Percentiles rank a stretch among this genome's conserved stretches.
phyloP scores from a whole-genome alignment of 2,329 filamentous ascomycete species.

The Biscogniauxia marginata region DNA sequence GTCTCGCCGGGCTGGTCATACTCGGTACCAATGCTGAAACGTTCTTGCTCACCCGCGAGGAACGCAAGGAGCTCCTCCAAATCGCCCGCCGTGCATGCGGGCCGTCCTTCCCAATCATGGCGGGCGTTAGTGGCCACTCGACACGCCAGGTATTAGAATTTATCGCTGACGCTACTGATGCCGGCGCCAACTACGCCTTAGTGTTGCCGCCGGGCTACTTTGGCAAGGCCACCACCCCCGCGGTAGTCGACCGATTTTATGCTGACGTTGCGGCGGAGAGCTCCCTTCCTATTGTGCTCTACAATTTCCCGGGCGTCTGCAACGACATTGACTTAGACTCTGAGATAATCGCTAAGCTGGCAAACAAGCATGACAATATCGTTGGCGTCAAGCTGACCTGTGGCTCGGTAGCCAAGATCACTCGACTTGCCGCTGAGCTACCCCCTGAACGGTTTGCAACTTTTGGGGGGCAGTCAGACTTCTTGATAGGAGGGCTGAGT shows the following conservation, averaged over 20 bases:
- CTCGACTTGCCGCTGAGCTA: conserved; percentile 51
- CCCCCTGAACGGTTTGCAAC: conserved; percentile 59
- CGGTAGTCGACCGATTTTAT: conserved; percentile 60
- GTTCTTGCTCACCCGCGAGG: conserved; percentile 55
- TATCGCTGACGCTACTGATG: conserved; percentile 55
- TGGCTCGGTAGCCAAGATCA: conserved; percentile 60
- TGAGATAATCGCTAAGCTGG: conserved; percentile 56
- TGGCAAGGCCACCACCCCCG: conserved; percentile 57
- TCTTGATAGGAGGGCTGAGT: conserved; percentile 60
- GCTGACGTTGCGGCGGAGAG: conserved; percentile 51
- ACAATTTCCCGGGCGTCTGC: conserved; percentile 69
- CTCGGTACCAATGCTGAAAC: conserved; percentile 36
- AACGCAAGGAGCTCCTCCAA: conserved; percentile 54
- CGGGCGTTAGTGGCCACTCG: conserved; percentile 63
- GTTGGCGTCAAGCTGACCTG: conserved; percentile 67
- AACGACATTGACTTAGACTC: conserved; percentile 69
- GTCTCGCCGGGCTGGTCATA: conserved; percentile 34
- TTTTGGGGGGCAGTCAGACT: conserved; percentile 73
- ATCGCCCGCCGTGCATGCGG: conserved; percentile 55
- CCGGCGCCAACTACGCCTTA: conserved; percentile 61
- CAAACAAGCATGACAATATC: conserved; percentile 48
- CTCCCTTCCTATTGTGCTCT: conserved; percentile 59
- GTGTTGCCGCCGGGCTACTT: conserved; percentile 65
- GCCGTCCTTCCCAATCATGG: conserved; percentile 57
- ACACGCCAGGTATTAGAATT: conserved; percentile 62